Evolutionary conservation across 768 basidiomycete species (phyloP), one percentile per base, ranked within the genome.

Genomic region (Chiua virens): DNA sequence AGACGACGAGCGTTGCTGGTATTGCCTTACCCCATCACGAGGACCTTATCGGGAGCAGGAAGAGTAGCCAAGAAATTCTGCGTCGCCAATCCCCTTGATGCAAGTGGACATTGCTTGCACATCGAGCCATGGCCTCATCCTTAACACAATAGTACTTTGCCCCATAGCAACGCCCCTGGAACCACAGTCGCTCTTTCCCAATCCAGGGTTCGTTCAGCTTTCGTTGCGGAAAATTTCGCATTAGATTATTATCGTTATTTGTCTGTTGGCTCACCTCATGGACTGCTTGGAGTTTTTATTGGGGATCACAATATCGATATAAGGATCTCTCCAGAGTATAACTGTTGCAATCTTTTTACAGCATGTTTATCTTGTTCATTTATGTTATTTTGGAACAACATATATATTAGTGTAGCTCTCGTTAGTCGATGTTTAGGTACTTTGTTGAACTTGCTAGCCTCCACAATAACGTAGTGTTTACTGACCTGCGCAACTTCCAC

Each of bases 1-100:
- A 90, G 68, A 81, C 74, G 61, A 79, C 78, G 56, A 76, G 73
- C 27, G 66, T 84, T 6, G 74, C 76, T 38, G 75, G 75, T 3
- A 77, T 82, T 51, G 73, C 79, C 1, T 61, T 82, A 35, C 75
- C 79, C 4, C 71, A 73, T 40, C 70, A 62, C n/a, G 70, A 69
- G 51, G 71, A 72, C 28, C 61, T 72, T 17, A 43, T 68, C 60
- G 67, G 71, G 66, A 71, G 73, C 60, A 66, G 72, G 60, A 75
- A 71, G 47, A 71, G 50, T 38, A 75, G 71, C 51, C 67, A 67
- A 27, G 79, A 80, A 59, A 53, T 63, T 22, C 45, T 65, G 13
- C 67, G 63, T 50, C 67, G 62, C 37, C 63, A 49, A 36, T 69
- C 63, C 21, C 61, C 62, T 49, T 62, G 18, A 58, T 55, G 65